Conservation (phyloP, 2,329 filamentous ascomycete genomes). For the Paecilomyces sp. region DNA sequence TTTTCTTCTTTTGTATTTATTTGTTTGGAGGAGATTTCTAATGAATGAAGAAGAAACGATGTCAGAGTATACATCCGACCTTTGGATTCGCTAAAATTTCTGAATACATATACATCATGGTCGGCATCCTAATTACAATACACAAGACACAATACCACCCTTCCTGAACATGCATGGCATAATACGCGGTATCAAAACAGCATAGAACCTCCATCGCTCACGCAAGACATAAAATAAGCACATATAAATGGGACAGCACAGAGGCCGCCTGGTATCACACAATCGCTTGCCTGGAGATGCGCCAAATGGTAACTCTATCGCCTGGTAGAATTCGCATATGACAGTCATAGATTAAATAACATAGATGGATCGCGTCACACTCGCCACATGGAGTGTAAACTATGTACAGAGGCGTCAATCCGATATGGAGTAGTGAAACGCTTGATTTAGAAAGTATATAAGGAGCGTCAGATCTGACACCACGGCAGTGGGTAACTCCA, state of each 20-base stretch:
- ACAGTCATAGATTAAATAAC: neutral
- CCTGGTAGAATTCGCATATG: neutral
- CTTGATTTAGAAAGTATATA: neutral
- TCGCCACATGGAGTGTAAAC: neutral
- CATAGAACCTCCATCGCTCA: neutral
- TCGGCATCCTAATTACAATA: neutral
- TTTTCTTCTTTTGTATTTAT: too few species aligned
- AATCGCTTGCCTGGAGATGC: neutral
- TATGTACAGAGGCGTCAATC: neutral
- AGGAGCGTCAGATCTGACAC: neutral
- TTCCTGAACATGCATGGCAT: neutral
- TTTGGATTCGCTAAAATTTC: too few species aligned
- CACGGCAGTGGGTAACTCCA: neutral
- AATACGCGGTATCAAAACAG: neutral
- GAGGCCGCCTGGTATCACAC: neutral
- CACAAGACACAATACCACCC: neutral
- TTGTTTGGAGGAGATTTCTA: too few species aligned
- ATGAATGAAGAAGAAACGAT: too few species aligned
- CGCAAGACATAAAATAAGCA: neutral
- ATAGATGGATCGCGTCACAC: neutral
- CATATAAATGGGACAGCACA: neutral
- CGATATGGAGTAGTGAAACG: neutral
- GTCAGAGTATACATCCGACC: too few species aligned
- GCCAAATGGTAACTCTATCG: neutral
- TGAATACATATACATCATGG: too few species aligned